These are phyloP conservation scores for Ophiocordyceps polyrhachis-furcata DNA, from an alignment of 2,329 filamentous ascomycete genomes.

Conservation along the genomic window DNA sequence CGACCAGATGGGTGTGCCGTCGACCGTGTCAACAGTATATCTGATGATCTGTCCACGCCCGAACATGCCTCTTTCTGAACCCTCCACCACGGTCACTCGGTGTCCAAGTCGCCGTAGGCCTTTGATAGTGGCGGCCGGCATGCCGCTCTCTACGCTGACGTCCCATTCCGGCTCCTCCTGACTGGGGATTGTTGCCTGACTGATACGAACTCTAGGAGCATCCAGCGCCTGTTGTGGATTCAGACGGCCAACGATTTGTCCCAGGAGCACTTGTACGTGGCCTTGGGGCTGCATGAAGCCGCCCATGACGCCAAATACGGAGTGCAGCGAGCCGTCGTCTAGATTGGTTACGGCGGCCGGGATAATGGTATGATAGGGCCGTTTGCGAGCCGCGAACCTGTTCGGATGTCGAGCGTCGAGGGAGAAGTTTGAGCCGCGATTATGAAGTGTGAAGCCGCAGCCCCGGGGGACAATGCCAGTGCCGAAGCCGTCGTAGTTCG, in stretches of 20 bases:
- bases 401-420: constrained; percentile 61
- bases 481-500: constrained; percentile 79
- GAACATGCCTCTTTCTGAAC: constrained; percentile 49
- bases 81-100: constrained; percentile 48
- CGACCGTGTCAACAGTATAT: constrained; percentile 49
- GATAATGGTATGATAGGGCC: constrained; percentile 97
- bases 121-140: constrained; percentile 46
- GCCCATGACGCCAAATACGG: constrained; percentile 91
- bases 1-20: constrained; percentile 59
- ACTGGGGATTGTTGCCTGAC: constrained; percentile 45
- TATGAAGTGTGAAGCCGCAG: constrained; percentile 88
- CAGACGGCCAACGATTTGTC: constrained; percentile 66
- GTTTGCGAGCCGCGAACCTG: constrained; percentile 57
- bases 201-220: constrained; percentile 78
- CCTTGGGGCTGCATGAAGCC: constrained; percentile 98
- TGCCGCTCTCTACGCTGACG: constrained; percentile 71
- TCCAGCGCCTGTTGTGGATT: constrained; percentile 81
- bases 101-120: constrained; percentile 56
- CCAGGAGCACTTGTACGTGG: constrained; percentile 81
- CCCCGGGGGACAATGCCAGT: constrained; percentile 68
- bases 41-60: constrained; percentile 77
- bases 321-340: constrained; percentile 55
- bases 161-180: constrained; percentile 35
- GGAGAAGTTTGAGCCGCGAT: constrained; percentile 75
- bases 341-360: constrained; percentile 73